Base-by-base conservation (phyloP, 78 protist species). In the Polysphondylium violaceum region DNA sequence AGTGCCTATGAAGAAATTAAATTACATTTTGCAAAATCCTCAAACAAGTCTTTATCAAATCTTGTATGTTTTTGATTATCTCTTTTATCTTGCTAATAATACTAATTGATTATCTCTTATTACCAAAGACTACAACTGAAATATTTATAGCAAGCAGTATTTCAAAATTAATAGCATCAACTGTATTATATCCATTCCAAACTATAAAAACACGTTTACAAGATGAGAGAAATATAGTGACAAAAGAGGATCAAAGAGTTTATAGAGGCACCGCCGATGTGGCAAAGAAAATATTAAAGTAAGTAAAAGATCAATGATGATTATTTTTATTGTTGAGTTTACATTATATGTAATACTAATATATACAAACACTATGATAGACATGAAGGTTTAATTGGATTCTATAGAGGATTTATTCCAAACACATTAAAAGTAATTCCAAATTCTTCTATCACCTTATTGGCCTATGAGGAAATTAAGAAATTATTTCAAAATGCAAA, bases 221-320 rank as follows among this genome's bases (percentile, higher is more conserved):
- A 58, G 91, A 83, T 43, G 91, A 83, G 59, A 83, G 91, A 69
- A 83, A 83, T 56, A 83, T 83, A 27, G 74, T 79, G 58, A 58
- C n/a, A 17, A 60, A 83, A 41, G 64, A 83, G 11, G 69, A 69
- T 25, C 27, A 41, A 21, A 59, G 12, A 16, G 65, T 58, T 33
- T 83, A 83, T 17, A 69, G 38, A 58, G 91, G 91, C 1, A 83
- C 91, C 14, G 29, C 19, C 23, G 91, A 83, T 69, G 75, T 65
- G 9, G 76, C 76, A 8, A 58, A 56, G 31, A 83, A 83, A 29
- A 69, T 83, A 17, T 58, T 43, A 0, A 83, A n/a, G n/a, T n/a
- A n/a, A n/a, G n/a, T n/a, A n/a, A n/a, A n/a, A n/a, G n/a, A n/a
- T n/a, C 41, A 64, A 41, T 36, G 72, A 64, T 29, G 33, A 6